Conservation (phyloP, 805 yeast genomes). For the Tetrapisispora namnaoensis region DNA sequence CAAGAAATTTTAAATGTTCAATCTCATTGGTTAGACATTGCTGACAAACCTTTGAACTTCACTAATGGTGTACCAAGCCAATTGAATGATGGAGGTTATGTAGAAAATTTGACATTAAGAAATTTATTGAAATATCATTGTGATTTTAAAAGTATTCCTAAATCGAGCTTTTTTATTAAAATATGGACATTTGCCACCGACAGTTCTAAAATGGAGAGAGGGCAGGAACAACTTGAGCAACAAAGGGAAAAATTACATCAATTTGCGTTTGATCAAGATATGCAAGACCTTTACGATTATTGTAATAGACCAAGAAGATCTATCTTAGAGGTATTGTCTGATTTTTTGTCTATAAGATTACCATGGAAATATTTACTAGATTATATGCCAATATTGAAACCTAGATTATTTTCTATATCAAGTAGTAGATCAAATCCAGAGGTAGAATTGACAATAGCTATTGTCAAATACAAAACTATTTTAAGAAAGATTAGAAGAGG, state of each 20-base stretch:
- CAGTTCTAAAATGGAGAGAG: slow-evolving; percentile 17
- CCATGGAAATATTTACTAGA: slow-evolving; percentile 74
- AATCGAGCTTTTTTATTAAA: slow-evolving; percentile 67
- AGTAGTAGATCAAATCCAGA: slow-evolving; percentile 37
- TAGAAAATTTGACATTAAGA: slow-evolving; percentile 56
- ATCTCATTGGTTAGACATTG: slow-evolving; percentile 55
- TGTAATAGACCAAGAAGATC: slow-evolving; percentile 91
- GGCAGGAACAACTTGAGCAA: slow-evolving; percentile 34
- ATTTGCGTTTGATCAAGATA: slow-evolving; percentile 58
- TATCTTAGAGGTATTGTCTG: slow-evolving; percentile 70
- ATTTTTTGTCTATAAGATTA: slow-evolving; percentile 64
- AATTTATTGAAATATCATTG: slow-evolving; percentile 67
- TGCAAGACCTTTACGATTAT: slow-evolving; percentile 78
- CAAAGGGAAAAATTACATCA: slow-evolving; percentile 71
- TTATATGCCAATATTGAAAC: slow-evolving; percentile 65
- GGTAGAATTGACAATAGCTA: slow-evolving; percentile 67
- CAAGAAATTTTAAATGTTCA: slow-evolving; percentile 56
- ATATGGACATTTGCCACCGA: slow-evolving; percentile 71
- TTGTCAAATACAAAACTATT: slow-evolving; percentile 80
- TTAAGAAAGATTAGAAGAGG: slow-evolving; percentile 71
- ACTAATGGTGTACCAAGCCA: slow-evolving; percentile 21
- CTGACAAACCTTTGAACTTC: slow-evolving; percentile 42
- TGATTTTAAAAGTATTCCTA: slow-evolving; percentile 75
- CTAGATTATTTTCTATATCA: slow-evolving; percentile 80
- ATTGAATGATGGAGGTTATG: slow-evolving; percentile 49